A percentile compares a stretch with the other conserved stretches of the same genome.
Conservation (phyloP, 495 filamentous ascomycete species). For the Tuber aestivum region DNA sequence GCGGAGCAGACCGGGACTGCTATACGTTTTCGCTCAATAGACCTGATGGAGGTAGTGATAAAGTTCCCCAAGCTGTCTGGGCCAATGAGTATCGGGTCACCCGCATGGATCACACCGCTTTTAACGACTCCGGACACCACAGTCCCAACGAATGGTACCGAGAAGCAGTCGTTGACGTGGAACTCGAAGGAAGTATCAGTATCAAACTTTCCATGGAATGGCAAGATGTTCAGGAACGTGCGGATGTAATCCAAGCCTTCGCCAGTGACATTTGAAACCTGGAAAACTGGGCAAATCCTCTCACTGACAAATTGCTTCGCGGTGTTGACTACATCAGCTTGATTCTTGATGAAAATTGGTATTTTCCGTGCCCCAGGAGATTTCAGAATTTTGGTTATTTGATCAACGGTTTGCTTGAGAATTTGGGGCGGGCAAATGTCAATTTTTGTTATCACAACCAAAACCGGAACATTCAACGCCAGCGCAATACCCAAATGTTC, state of each 20-base stretch:
- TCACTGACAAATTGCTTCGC: slow-evolving; percentile 94
- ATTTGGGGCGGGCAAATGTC: slow-evolving; percentile 98
- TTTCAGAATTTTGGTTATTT: slow-evolving; percentile 86
- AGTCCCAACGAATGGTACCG: slow-evolving; percentile 95
- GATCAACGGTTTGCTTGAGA: slow-evolving; percentile 85
- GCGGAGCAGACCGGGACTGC: slow-evolving; percentile 81
- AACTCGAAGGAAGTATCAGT: slow-evolving; percentile 85
- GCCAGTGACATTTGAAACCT: slow-evolving; percentile 95
- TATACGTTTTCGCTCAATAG: slow-evolving; percentile 93
- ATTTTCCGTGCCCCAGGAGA: slow-evolving; percentile 91
- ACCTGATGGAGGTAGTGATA: slow-evolving; percentile 78
- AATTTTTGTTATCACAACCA: slow-evolving; percentile 98
- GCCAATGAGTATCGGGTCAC: slow-evolving; percentile 82
- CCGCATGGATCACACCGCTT: slow-evolving; percentile 76
- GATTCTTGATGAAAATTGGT: slow-evolving; percentile 91
- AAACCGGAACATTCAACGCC: slow-evolving; percentile 91
- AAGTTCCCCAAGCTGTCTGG: slow-evolving; percentile 92
- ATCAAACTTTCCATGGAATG: slow-evolving; percentile 91
- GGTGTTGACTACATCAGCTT: slow-evolving; percentile 86
- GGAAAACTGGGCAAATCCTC: slow-evolving; percentile 94
- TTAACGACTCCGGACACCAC: slow-evolving; percentile 94
- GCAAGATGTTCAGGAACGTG: slow-evolving; percentile 90
- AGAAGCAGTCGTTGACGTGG: slow-evolving; percentile 95
- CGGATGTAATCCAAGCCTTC: slow-evolving; percentile 72
- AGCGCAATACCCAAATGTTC: slow-evolving; percentile 95